Base-by-base conservation (phyloP, 2,329 filamentous ascomycete species). In the Exophiala alcalophila region DNA sequence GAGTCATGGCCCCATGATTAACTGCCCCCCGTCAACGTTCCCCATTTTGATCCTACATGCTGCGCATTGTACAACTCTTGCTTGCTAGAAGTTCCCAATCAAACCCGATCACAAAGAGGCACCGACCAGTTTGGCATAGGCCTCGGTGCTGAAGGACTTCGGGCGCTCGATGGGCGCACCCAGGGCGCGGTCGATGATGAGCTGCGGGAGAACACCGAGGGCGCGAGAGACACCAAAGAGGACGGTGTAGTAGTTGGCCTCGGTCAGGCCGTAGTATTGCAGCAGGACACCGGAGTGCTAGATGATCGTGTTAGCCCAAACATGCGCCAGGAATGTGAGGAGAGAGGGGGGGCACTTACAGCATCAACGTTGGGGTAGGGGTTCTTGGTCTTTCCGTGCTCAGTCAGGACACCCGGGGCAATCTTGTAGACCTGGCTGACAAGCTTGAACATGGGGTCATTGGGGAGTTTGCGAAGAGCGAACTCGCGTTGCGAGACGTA, bases 371-470 rank as follows among this genome's bases (percentile, higher is more conserved):
- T 97, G 72, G 92, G 92, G 81, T 80, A 97, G 58, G 91, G 91
- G 86, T 97, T 96, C 86, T 97, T 97, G 79, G 91, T 97, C 87
- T 98, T 98, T 76, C 92, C 92, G 78, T 98, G 92, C 83, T 98
- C 89, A 57, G 92, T 98, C 68, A 98, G 79, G 62, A 98, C 92
- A 64, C 84, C 86, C 56, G 92, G 92, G 55, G 92, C 92, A 62
- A 98, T 97, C 87, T 98, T 98, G 86, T 97, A 98, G 61, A 98
- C 92, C 78, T 98, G 92, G 80, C 86, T 94, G 75, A 98, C 92
- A 59, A 98, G 86, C 82, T 98, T 89, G 87, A 96, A 98, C 90
- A 98, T 94, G 63, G 91, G 90, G 80, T 97, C 92, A 64, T 95
- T 80, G 65, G 91, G 87, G 68, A 96, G 83, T 69, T 96, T 87